These are phyloP conservation scores for Monilinia laxa DNA, from an alignment of 2,329 filamentous ascomycete species.

Conservation along the genomic window DNA sequence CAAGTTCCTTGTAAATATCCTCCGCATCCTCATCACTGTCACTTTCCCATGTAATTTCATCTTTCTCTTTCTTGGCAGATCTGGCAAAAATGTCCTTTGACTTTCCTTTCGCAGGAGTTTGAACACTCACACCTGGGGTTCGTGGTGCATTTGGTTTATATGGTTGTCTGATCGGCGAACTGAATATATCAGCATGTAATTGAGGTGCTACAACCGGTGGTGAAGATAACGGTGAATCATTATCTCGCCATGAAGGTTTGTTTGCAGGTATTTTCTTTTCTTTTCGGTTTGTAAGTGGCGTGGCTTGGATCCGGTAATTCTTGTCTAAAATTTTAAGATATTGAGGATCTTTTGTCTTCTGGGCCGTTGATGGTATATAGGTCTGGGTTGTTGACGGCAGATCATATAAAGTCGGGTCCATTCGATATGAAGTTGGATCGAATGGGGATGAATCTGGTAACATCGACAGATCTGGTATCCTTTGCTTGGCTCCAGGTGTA, in stretches of 20 bases:
- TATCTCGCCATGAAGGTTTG: constrained; percentile 40
- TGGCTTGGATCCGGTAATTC: constrained; percentile 90
- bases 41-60: constrained; percentile 71
- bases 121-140: constrained; percentile 82
- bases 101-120: constrained; percentile 64
- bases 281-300: constrained; percentile 61
- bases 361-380: constrained; percentile 15
- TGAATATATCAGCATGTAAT: constrained; percentile 81
- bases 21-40: constrained; percentile 60
- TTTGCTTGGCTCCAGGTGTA: constrained; percentile 43
- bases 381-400: constrained; percentile 40
- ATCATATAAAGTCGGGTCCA: constrained; percentile 42
- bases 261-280: constrained; percentile 32
- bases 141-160: constrained; percentile 49
- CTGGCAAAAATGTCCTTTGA: constrained; percentile 51
- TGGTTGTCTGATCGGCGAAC: constrained; percentile 61
- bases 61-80: constrained; percentile 41
- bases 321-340: constrained; percentile 93
- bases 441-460: constrained; percentile 60
- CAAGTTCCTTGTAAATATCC: constrained; percentile 58
- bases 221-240: constrained; percentile 55
- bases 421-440: constrained; percentile 48
- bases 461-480: constrained; percentile 62
- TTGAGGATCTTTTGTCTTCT: constrained; percentile 65
- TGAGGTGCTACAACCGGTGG: constrained; percentile 80